Evolutionary conservation across 2,329 filamentous ascomycete species (phyloP), one percentile per base, ranked within the genome.

Genomic region (Colletotrichum sojae): DNA sequence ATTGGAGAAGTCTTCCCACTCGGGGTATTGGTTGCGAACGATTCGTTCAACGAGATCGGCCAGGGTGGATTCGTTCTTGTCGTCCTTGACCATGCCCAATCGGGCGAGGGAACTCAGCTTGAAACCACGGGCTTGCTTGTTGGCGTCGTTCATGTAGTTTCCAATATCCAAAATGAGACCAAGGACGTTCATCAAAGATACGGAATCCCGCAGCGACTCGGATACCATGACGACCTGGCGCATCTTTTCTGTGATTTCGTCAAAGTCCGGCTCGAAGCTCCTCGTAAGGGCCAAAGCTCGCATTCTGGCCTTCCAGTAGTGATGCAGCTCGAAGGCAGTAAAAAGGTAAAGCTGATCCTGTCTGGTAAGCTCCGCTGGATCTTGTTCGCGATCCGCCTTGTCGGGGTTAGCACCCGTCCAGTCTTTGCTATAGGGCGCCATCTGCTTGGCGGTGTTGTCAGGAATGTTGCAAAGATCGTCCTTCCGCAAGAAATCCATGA

Each of bases 61-160:
- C 77, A 99, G 92, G 0, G 94, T 98, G 1, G 94, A 95, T 80
- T 98, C 93, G 80, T 99, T 99, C 87, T 98, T 98, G 84, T 97
- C 94, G 78, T 99, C 96, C 83, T 99, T 99, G 77, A 98, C 94
- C 95, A 99, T 98, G 70, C 92, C 95, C 63, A 99, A 85, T 63
- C 96, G 91, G 31, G 94, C 93, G 56, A 99, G 90, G 6, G 96
- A 98, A 77, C 94, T 96, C 15, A 99, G 89, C 84, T 99, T 99
- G 91, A 99, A 99, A 71, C 96, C 96, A 67, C 92, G 93, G 4
- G 96, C 96, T 82, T 98, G 96, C 84, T 99, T 99, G 83, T 98
- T 98, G 63, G 95, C 92, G 78, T 98, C 96, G 85, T 99, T 99
- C 96, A 99, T 99, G 86, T 97, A 99, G 81, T 99, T 99, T 80